Percentiles rank a stretch among this genome's conserved stretches.
phyloP scores from a whole-genome alignment of 2,329 filamentous ascomycete genomes.

The Atkinsonella hypoxylon region DNA sequence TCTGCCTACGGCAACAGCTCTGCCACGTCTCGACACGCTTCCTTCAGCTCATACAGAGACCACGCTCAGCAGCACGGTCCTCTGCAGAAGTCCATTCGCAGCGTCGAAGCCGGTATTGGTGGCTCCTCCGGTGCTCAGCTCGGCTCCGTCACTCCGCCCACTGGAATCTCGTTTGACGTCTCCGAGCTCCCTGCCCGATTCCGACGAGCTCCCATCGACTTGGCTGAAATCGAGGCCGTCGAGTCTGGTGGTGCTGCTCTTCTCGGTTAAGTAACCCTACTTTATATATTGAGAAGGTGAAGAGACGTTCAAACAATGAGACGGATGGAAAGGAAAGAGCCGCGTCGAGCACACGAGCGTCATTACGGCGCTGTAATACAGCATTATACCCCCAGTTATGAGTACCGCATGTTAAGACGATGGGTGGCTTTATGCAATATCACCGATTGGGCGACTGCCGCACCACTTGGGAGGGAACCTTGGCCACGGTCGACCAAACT shows the following conservation, averaged over 20 bases:
- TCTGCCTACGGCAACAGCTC: conserved; percentile 20
- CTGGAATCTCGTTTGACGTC: conserved; percentile 78
- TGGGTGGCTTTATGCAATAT: neutral
- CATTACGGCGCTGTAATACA: neutral
- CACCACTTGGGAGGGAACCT: neutral
- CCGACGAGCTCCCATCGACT: conserved; percentile 58
- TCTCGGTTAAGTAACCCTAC: conserved; percentile 27
- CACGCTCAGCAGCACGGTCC: conserved; percentile 70
- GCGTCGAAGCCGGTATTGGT: conserved; percentile 35
- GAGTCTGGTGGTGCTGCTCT: conserved; percentile 76
- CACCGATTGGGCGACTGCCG: neutral
- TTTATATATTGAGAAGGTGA: neutral
- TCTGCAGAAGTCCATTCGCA: conserved; percentile 45
- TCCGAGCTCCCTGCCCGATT: conserved; percentile 80
- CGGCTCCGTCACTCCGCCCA: conserved; percentile 56
- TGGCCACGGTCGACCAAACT: neutral
- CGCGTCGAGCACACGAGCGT: neutral
- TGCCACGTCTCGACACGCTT: conserved; percentile 34
- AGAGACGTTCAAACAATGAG: neutral
- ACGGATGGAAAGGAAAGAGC: neutral
- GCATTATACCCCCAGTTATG: neutral
- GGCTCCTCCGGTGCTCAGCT: conserved; percentile 55
- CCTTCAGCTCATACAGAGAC: conserved; percentile 67
- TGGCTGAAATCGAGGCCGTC: conserved; percentile 87
- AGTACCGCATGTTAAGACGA: neutral